Base-by-base conservation (phyloP, 306 rosid genomes). In the Corylus americana region DNA sequence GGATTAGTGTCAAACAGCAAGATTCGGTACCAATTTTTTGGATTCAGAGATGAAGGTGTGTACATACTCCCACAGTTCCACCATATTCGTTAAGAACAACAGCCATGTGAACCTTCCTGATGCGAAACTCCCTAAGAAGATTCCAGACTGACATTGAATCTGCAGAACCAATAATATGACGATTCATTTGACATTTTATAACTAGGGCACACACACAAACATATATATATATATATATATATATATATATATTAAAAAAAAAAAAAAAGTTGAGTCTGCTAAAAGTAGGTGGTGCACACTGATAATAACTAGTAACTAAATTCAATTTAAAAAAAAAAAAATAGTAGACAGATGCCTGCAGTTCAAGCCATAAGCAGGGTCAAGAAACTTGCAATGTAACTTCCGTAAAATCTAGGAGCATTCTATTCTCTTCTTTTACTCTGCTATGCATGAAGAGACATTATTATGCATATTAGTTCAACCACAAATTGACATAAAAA, bases 81-180 rank as follows among this genome's bases (percentile, higher is more conserved):
- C 99, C 99, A 44, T 96, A 96, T 88, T 96, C 99, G 1, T 96
- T 96, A 76, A 91, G 97, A 80, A 96, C 98, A 67, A 96, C 97
- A 27, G 99, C 98, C 98, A 96, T 96, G 98, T 96, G 99, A 85
- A 96, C 99, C 81, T 96, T 93, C 83, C 97, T 88, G 85, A 96
- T 93, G 82, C 98, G 92, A 67, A 96, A 96, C 89, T 96, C 99
- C 83, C 99, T 88, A 73, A 96, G 98, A 89, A 96, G 99, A 90
- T 96, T 93, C 99, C 99, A 96, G 67, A 96, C 98, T 37, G 94
- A 96, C 99, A 96, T 96, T 77, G 98, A 93, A 96, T 96, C 98
- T 96, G 92, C 87, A 93, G 76, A 81, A 85, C 47, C 74, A 64
- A 42, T 73, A 55, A 82, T 54, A 82, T 81, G 70, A 85, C 78